Conservation (phyloP, 1,284 basidiomycete genomes). For the Earliella scabrosa region DNA sequence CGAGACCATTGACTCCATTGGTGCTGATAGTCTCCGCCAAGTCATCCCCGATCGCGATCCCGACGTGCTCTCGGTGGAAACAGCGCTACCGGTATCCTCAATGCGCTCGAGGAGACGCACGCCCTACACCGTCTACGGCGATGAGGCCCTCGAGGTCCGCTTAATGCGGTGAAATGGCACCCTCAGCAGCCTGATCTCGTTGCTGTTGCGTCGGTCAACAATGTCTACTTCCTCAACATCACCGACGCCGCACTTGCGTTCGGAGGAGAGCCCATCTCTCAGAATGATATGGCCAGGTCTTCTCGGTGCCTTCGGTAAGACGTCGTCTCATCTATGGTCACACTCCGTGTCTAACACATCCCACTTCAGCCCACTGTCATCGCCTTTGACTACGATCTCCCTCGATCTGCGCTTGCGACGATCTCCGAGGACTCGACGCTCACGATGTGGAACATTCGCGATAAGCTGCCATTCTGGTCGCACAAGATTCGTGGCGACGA, state of each 20-base stretch:
- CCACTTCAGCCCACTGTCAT: constrained; percentile 64
- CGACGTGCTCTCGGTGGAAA: constrained; percentile 86
- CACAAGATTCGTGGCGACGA: constrained; percentile 79
- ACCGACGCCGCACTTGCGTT: constrained; percentile 58
- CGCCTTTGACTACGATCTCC: constrained; percentile 80
- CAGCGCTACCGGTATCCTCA: constrained; percentile 90
- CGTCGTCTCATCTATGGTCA: too few relatives aligned
- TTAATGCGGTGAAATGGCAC: constrained; percentile 85
- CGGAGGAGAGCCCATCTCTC: constrained; percentile 64
- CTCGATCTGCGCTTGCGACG: constrained; percentile 73
- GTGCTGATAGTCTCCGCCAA: constrained; percentile 91
- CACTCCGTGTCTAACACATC: too few relatives aligned
- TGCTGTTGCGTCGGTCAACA: constrained; percentile 75
- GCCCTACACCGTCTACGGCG: constrained; percentile 95
- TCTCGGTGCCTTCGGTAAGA: constrained; percentile 71
- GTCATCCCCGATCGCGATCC: constrained; percentile 95
- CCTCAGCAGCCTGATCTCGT: constrained; percentile 76
- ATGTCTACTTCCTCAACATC: constrained; percentile 75
- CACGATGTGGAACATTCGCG: constrained; percentile 78
- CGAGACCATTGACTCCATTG: constrained; percentile 80
- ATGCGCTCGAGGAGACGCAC: constrained; percentile 77
- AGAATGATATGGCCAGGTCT: constrained; percentile 70
- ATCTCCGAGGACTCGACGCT: constrained; percentile 80
- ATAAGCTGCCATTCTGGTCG: constrained; percentile 72
- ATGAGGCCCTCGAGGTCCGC: constrained; percentile 96